These are phyloP conservation scores for Suhomyces coccinellae DNA, from an alignment of 1,139 yeast species.

Conservation along the genomic window DNA sequence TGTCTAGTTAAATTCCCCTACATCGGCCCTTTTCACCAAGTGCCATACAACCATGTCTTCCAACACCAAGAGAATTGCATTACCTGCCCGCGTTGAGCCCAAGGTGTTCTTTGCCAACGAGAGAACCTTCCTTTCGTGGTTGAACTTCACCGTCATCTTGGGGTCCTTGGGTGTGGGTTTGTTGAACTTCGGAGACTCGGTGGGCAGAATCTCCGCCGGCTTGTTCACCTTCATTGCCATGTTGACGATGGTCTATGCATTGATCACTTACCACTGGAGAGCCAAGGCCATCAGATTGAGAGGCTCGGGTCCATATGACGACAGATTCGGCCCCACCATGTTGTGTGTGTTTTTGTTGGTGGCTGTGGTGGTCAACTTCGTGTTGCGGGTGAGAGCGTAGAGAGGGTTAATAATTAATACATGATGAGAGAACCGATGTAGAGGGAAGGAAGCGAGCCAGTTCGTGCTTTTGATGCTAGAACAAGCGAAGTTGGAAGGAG, in stretches of 20 bases:
- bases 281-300: slow-evolving; percentile 97
- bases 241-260: slow-evolving; percentile 96
- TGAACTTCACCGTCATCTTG: slow-evolving; percentile 93
- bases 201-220: slow-evolving; percentile 92
- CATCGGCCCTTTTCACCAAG: neutral
- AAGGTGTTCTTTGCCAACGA: slow-evolving; percentile 98
- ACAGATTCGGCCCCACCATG: slow-evolving; percentile 98
- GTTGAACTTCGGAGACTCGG: slow-evolving; percentile 90
- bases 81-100: slow-evolving; percentile 98
- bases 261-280: slow-evolving; percentile 97
- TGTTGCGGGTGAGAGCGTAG: slow-evolving; percentile 70
- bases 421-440: neutral
- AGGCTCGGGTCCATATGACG: slow-evolving; percentile 98
- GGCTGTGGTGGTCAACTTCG: slow-evolving; percentile 90
- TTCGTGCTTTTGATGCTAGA: no score
- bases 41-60: slow-evolving; percentile 14
- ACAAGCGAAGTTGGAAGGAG: no score
- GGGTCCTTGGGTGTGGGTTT: slow-evolving; percentile 97
- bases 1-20: slow-evolving; percentile 4
- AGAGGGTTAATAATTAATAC: no score
- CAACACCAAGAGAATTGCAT: slow-evolving; percentile 76
- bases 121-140: slow-evolving; percentile 97
- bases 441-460: neutral
- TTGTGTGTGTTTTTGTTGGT: slow-evolving; percentile 87
- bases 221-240: slow-evolving; percentile 91